Conservation (phyloP, 805 yeast species). For the Zygoascus bituminiphila region DNA sequence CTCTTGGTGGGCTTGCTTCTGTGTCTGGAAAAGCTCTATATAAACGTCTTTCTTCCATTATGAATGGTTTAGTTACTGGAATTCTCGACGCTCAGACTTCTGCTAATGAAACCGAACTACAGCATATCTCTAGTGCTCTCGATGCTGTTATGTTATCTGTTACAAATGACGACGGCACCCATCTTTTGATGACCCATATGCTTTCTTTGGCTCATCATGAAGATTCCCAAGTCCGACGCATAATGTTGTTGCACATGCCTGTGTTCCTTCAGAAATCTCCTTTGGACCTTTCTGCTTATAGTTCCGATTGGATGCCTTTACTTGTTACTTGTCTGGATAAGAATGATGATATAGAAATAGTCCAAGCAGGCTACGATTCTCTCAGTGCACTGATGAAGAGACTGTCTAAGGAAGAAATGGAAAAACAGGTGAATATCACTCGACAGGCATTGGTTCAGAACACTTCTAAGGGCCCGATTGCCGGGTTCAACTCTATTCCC, state of each 20-base stretch:
- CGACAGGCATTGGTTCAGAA: constrained; percentile 60
- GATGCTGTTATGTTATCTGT: constrained; percentile 67
- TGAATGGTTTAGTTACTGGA: constrained; percentile 52
- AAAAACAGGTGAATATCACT: constrained; percentile 72
- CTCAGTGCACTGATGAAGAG: constrained; percentile 57
- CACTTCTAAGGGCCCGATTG: constrained; percentile 55
- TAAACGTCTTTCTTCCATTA: constrained; percentile 62
- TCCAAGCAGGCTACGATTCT: constrained; percentile 55
- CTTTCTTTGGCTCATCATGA: constrained; percentile 71
- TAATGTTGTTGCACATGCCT: constrained; percentile 46
- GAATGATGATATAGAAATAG: constrained; percentile 55
- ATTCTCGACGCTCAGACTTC: constrained; percentile 40
- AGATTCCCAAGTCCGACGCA: constrained; percentile 46
- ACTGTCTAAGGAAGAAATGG: constrained; percentile 69
- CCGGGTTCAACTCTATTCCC: constrained; percentile 52
- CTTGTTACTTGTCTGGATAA: constrained; percentile 60
- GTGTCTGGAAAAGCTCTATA: constrained; percentile 82
- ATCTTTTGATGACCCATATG: constrained; percentile 76
- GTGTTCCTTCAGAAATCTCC: constrained; percentile 57
- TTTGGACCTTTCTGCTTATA: constrained; percentile 61
- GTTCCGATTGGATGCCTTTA: constrained; percentile 64
- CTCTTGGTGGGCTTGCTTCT: constrained; percentile 76
- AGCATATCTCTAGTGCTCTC: constrained; percentile 44
- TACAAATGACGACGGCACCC: constrained; percentile 68
- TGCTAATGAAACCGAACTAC: constrained; percentile 26